Evolutionary conservation across 108 stramenopile genomes (phyloP).

Genomic region (Stephanodiscus minutulus): DNA sequence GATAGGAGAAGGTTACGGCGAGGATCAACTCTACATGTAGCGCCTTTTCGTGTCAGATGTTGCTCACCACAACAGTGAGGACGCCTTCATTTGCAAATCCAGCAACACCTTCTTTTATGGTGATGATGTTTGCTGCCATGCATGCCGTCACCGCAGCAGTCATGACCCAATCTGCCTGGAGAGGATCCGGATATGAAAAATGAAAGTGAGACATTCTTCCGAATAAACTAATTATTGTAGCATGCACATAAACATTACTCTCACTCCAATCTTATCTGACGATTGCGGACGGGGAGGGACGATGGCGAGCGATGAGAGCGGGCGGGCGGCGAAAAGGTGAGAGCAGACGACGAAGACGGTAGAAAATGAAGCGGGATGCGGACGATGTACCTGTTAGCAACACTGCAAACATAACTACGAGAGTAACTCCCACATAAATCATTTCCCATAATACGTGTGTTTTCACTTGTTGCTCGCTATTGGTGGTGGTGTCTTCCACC

Average conservation of each 20-base stretch:
- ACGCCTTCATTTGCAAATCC: conserved; percentile 88
- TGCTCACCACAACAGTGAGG: conserved; percentile 71
- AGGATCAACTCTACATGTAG: not conserved
- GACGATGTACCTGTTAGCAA: too few species aligned
- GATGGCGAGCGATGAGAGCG: too few species aligned
- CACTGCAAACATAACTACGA: conserved; percentile 59
- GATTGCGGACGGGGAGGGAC: conserved; percentile 21
- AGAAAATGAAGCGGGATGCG: too few species aligned
- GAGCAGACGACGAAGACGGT: too few species aligned
- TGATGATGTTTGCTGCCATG: conserved; percentile 70
- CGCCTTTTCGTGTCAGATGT: not conserved
- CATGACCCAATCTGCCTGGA: conserved; percentile 58
- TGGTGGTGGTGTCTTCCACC: not conserved
- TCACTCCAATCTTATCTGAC: conserved; percentile 58
- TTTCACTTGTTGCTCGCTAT: not conserved
- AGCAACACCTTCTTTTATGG: conserved; percentile 51
- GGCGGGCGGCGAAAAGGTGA: too few species aligned
- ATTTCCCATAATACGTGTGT: conserved; percentile 29
- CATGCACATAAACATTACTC: not conserved
- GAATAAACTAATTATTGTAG: not conserved
- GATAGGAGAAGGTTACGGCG: not conserved
- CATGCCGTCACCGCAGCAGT: conserved; percentile 56
- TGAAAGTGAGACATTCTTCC: not conserved
- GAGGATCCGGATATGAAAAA: not conserved
- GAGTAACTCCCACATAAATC: conserved; percentile 50